Conservation (phyloP, 176 grass and related monocot species). For the Eragrostis curvula region DNA sequence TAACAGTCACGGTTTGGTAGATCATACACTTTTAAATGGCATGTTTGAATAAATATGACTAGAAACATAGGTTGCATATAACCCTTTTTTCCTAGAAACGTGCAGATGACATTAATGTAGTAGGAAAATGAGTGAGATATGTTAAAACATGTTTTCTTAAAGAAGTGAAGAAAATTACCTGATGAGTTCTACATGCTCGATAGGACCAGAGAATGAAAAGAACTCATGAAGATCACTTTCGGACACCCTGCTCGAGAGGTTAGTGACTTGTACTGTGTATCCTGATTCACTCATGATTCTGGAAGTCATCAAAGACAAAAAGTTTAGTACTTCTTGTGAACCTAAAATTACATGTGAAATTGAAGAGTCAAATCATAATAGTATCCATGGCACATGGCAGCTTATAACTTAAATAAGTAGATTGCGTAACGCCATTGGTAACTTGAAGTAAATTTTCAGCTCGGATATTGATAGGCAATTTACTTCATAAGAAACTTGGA, state of each 20-base stretch:
- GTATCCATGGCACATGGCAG: not conserved
- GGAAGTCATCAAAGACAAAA: slow-evolving; percentile 43
- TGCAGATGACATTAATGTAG: not conserved
- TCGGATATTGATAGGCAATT: not conserved
- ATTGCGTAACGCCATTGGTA: not conserved
- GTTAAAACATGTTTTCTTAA: not conserved
- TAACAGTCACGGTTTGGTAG: not conserved
- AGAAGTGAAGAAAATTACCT: slow-evolving; percentile 46
- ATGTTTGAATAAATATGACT: not conserved
- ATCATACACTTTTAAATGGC: not conserved
- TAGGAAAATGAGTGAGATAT: not conserved
- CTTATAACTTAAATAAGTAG: not conserved
- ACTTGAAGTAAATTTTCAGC: not conserved
- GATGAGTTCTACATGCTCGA: slow-evolving; percentile 92
- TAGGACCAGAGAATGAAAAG: slow-evolving; percentile 96
- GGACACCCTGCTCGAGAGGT: slow-evolving; percentile 71
- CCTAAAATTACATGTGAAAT: not conserved
- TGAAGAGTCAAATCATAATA: not conserved
- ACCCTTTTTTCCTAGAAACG: not conserved
- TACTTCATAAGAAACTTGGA: not conserved
- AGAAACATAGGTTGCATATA: not conserved
- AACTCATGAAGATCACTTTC: slow-evolving; percentile 87
- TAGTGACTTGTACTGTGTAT: slow-evolving; percentile 88
- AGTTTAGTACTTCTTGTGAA: slow-evolving; percentile 21
- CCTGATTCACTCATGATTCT: slow-evolving; percentile 73